Base-by-base conservation (phyloP, 495 filamentous ascomycete species). In the Pseudomonodictys pantanalensis region DNA sequence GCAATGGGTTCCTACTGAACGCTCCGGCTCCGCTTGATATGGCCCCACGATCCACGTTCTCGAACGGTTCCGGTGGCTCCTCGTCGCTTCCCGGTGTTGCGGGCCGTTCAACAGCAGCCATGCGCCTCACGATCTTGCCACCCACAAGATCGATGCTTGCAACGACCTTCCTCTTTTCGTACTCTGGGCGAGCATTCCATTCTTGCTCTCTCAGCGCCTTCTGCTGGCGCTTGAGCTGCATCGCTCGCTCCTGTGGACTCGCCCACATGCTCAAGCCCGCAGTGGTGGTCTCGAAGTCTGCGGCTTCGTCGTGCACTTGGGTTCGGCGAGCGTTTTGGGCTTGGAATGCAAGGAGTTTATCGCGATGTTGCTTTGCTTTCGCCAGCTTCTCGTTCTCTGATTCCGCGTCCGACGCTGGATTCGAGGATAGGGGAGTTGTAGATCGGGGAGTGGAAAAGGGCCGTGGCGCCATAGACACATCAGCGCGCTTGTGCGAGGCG, bases 181-280 rank as follows among this genome's bases (percentile, higher is more conserved):
- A 98, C 59, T 95, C 93, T 1, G 93, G 92, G 55, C 86, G 80
- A 2, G 88, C 87, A 61, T 88, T 88, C 83, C 91, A 96, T 56
- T 97, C 91, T 78, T 93, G 85, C 77, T 95, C 89, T 5, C 89
- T 73, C 65, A 96, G 69, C 4, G 92, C 78, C 66, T 89, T 90
- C 73, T 97, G 93, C 77, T 98, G 93, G 60, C 82, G 82, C 73
- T 95, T 96, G 56, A 98, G 72, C 65, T 95, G 90, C 35, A 86
- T 75, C 0, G 95, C 93, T 33, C 95, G 79, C 71, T 98, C 91
- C 54, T 87, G 84, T 0, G 93, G 91, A 12, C 79, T 90, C 46
- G 90, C 89, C 93, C 93, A 98, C 69, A 92, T 83, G 58, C 83
- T 92, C 2, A 84, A 79, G 26, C 79, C 86, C 39, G 81, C 77